Evolutionary conservation across 106 monocot genomes (phyloP).

Genomic region (Amphibolis antarctica): DNA sequence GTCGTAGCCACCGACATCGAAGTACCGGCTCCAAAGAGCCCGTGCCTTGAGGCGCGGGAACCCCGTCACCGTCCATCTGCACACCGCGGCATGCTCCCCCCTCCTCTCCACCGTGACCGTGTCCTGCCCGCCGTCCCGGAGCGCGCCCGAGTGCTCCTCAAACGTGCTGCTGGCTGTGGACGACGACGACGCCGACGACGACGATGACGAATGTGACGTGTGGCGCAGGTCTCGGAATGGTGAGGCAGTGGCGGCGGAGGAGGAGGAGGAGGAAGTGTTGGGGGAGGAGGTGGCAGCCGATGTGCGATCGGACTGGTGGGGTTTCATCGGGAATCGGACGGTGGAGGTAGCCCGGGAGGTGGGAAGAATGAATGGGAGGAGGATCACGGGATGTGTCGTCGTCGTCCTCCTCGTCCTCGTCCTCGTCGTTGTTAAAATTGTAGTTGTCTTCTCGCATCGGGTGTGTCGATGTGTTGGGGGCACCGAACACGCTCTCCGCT

Average conservation of each 20-base stretch:
- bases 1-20: slow-evolving; percentile 80
- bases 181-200: too few species aligned
- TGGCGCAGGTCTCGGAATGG: slow-evolving; percentile 2
- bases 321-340: slow-evolving; percentile 5
- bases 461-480: too few species aligned
- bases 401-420: too few species aligned
- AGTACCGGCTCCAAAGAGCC: slow-evolving; percentile 79
- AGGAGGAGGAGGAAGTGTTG: slow-evolving; percentile 1
- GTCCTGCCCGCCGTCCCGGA: slow-evolving; percentile 11
- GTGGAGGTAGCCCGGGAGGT: neutral
- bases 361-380: too few species aligned
- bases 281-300: neutral
- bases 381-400: too few species aligned
- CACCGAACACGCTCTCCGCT: too few species aligned
- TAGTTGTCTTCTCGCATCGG: too few species aligned
- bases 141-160: neutral
- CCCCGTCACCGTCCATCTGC: slow-evolving; percentile 55
- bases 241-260: slow-evolving; percentile 3
- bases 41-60: slow-evolving; percentile 55
- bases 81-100: slow-evolving; percentile 41
- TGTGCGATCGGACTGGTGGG: neutral
- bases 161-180: neutral
- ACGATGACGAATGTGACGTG: neutral
- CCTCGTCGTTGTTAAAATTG: too few species aligned
- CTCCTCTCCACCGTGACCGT: slow-evolving; percentile 41